Base-by-base conservation (phyloP, 345 rosid genomes). In the Physaria fendleri region DNA sequence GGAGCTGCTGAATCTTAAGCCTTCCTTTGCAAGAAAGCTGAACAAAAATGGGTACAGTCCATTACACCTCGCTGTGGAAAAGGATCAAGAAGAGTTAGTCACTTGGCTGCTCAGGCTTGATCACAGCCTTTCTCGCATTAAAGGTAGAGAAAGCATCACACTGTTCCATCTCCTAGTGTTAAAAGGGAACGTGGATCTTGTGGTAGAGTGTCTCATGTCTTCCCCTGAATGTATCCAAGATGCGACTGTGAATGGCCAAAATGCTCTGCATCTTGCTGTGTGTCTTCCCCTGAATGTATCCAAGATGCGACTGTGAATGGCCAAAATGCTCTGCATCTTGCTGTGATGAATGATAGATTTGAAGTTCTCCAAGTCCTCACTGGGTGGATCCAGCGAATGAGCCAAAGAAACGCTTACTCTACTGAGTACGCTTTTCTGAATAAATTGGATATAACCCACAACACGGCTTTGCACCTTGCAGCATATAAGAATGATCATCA, bases 1-100 rank as follows among this genome's bases (percentile, higher is more conserved):
- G 59, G 78, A 76, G 40, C 37, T 73, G 4, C 16, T 67, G 52
- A 62, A 59, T 37, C 65, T 79, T 17, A 71, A 61, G 23, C 79
- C 81, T 2, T 74, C 74, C 5, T 74, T 76, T 49, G 63, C 66
- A 0, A 57, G 27, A 35, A 77, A 77, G 58, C 54, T 65, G 12
- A 71, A 73, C 59, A 57, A 16, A 44, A 35, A 41, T 0, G 79
- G 81, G 0, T 25, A 44, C 17, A 76, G 61, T 20, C 79, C 81
- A 10, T 4, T 74, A 27, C 79, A 77, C 32, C 46, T 77, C 3
- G 77, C 77, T 8, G 35, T 77, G 23, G 61, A 56, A 2, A 58
- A 59, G 3, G 13, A 42, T 1, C 53, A 62, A 2, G 5, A 0
- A 0, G 11, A n/a, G 4, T 3, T 56, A 4, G 65, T 46, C 2